Evolutionary conservation across 805 yeast genomes (phyloP).

Genomic region (Candida ipomoeae): DNA sequence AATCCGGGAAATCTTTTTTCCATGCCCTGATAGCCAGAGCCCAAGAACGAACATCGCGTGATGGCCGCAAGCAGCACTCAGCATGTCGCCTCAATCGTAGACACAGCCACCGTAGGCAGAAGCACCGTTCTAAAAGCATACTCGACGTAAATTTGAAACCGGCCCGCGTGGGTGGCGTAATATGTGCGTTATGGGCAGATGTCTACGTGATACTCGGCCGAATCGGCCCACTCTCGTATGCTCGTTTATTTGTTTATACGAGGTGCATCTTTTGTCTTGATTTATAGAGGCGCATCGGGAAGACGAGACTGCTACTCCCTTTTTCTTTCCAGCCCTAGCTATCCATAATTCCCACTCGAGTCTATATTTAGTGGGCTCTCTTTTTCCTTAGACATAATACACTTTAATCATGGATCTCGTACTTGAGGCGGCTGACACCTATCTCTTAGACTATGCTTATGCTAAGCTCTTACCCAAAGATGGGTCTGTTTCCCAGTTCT

Average conservation of each 20-base stretch:
- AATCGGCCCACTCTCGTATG: constrained; percentile 14
- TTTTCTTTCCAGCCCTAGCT: background rate
- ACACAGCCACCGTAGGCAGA: background rate
- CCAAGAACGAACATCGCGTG: background rate
- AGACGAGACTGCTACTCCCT: background rate
- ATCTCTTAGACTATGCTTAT: constrained; percentile 67
- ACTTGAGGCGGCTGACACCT: constrained; percentile 74
- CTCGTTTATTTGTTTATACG: constrained; percentile 9
- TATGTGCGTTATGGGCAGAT: constrained; percentile 2
- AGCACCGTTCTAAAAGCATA: background rate
- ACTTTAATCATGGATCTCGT: constrained; percentile 73
- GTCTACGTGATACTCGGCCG: constrained; percentile 8
- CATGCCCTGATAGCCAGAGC: too few relatives aligned
- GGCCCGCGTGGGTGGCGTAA: background rate
- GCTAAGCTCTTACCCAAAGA: constrained; percentile 64
- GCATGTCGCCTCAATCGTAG: background rate
- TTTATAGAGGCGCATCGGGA: constrained; percentile 2
- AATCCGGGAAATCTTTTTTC: too few relatives aligned
- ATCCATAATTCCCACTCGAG: background rate
- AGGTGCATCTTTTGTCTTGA: background rate
- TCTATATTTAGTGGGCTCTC: background rate
- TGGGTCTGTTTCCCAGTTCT: constrained; percentile 32
- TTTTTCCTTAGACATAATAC: background rate
- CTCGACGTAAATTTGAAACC: background rate
- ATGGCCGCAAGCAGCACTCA: background rate